phyloP scores from a whole-genome alignment of 2,329 filamentous ascomycete genomes.

The Neonectria sp. region DNA sequence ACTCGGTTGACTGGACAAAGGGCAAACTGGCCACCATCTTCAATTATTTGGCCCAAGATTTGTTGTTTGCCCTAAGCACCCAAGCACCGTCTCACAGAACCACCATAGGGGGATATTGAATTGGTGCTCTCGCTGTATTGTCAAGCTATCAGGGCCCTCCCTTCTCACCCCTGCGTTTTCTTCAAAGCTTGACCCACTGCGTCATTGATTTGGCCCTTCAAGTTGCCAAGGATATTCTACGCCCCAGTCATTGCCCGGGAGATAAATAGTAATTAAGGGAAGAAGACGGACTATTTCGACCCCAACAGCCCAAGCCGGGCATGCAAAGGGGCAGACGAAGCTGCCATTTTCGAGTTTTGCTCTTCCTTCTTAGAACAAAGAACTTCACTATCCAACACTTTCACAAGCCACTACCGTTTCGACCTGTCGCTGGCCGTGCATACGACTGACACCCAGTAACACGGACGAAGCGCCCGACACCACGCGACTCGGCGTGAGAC shows the following conservation, averaged over 20 bases:
- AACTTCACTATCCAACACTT: neutral
- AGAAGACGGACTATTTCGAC: neutral
- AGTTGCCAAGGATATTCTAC: neutral
- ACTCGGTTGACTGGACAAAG: neutral
- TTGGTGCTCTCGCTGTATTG: neutral
- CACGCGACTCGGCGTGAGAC: conserved; percentile 36
- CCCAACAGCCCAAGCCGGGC: neutral
- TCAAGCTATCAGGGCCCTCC: neutral
- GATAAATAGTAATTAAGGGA: neutral
- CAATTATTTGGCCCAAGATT: neutral
- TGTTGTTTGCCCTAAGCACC: too few species aligned
- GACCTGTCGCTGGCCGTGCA: neutral
- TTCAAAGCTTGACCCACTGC: neutral
- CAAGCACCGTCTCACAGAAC: too few species aligned
- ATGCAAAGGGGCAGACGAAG: too few species aligned
- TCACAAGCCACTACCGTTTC: too few species aligned
- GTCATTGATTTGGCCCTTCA: neutral
- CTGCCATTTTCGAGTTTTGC: too few species aligned
- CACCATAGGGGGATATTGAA: neutral
- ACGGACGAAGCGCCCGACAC: conserved; percentile 27
- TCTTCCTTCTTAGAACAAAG: neutral
- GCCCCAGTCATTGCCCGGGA: neutral
- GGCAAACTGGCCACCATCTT: neutral
- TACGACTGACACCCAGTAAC: neutral
- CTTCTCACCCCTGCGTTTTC: neutral